Conservation (phyloP, 192 early-diverging fungal species). For the Powellomyces hirtus region DNA sequence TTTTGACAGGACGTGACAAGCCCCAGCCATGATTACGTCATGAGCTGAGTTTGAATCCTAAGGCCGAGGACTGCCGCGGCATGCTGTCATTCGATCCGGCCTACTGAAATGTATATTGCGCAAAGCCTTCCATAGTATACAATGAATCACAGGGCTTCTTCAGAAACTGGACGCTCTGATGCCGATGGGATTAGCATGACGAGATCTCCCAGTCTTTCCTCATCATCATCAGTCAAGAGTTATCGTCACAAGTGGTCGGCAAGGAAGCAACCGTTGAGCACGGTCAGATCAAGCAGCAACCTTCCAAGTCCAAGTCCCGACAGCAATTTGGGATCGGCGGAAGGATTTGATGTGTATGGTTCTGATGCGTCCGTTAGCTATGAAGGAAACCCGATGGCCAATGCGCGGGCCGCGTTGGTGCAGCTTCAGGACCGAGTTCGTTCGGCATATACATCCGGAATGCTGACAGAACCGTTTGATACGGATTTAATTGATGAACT, state of each 20-base stretch:
- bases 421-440: conserved; percentile 5
- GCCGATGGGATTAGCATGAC: not conserved
- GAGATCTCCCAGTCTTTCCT: not conserved
- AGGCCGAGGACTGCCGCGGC: too few species aligned
- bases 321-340: not conserved
- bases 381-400: not conserved
- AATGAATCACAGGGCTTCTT: not conserved
- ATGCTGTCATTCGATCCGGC: too few species aligned
- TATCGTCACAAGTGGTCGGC: conserved; percentile 4
- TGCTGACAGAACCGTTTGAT: conserved; percentile 13
- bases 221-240: not conserved
- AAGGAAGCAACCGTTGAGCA: not conserved
- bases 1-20: too few species aligned
- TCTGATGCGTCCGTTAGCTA: not conserved
- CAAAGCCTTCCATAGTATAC: not conserved
- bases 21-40: too few species aligned
- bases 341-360: not conserved
- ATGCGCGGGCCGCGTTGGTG: not conserved
- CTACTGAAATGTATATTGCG: not conserved
- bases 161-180: not conserved
- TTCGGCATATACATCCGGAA: not conserved
- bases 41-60: too few species aligned
- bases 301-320: not conserved
- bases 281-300: not conserved
- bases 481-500: conserved; percentile 16